Conservation (phyloP, 2,329 filamentous ascomycete species). For the Zelopaecilomyces penicillatus region DNA sequence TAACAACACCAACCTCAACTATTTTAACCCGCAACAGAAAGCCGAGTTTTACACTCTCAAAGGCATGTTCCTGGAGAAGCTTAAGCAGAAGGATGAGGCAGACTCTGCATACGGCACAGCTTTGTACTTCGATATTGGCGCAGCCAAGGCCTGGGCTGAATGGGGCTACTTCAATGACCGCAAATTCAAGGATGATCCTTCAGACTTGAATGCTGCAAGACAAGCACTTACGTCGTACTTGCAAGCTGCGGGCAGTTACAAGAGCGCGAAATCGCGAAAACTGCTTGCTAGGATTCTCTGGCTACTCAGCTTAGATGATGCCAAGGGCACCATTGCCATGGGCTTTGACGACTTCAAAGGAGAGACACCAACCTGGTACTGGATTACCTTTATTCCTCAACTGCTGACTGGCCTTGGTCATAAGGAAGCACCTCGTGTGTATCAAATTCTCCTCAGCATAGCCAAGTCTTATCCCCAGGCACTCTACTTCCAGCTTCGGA, state of each 20-base stretch:
- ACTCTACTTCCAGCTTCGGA: constrained; percentile 90
- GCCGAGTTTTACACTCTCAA: constrained; percentile 99
- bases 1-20: constrained; percentile 98
- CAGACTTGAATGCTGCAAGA: constrained; percentile 72
- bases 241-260: constrained; percentile 92
- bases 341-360: constrained; percentile 97
- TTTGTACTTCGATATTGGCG: constrained; percentile 87
- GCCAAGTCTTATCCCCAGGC: constrained; percentile 94
- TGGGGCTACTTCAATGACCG: constrained; percentile 98
- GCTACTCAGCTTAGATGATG: constrained; percentile 88
- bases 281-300: constrained; percentile 88
- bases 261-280: constrained; percentile 93
- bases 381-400: constrained; percentile 98
- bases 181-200: constrained; percentile 85
- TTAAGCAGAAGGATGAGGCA: constrained; percentile 82
- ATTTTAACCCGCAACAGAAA: constrained; percentile 93
- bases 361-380: constrained; percentile 97
- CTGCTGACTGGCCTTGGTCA: constrained; percentile 84
- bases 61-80: constrained; percentile 96
- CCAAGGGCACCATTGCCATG: constrained; percentile 70
- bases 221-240: constrained; percentile 94
- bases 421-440: constrained; percentile 81
- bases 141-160: constrained; percentile 97
- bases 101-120: constrained; percentile 93
- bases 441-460: constrained; percentile 82